Evolutionary conservation across 495 filamentous ascomycete species (phyloP), one percentile per base, ranked within the genome.

Genomic region (Hypomontagnella submonticulosa): DNA sequence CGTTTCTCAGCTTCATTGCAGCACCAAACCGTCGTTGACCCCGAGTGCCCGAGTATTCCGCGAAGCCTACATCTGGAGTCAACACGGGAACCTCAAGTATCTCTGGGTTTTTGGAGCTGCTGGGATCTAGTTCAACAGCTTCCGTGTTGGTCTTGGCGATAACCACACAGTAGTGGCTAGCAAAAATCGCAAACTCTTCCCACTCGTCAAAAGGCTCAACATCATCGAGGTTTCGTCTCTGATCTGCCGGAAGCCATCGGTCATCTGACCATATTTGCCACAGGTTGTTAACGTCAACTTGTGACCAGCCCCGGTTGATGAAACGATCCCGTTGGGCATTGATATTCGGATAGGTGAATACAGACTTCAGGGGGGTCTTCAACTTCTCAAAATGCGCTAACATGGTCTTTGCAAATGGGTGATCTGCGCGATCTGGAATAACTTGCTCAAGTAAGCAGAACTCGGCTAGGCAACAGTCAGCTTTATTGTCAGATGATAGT

Each of bases 381-480:
- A 95, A 77, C 69, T 93, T 94, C 6, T 88, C 74, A 67, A 95
- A 97, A 76, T 97, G 92, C 34, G 81, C 81, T 44, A 96, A 81
- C 93, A 97, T 97, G 12, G 91, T 96, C 47, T 83, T 76, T 10
- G 93, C 91, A 80, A 97, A 97, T 0, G 93, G 93, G 75, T 96
- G 90, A 13, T 85, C 75, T 2, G 81, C 76, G 0, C 92, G 91
- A 53, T 89, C 85, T 0, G 93, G 93, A 12, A 96, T 82, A 57
- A 90, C 89, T 72, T 97, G 92, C 72, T 97, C 93, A 10, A 97
- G 79, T n/a, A 97, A 81, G 69, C 92, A 93, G 73, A 97, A 97
- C 48, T 83, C 77, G 37, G 79, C 79, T 81, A 40, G 13, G 13
- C 42, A 23, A 27, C 16, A n/a, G 63, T 76, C 46, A 79, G 72